These are phyloP conservation scores for Hypoxylon sp. DNA, from an alignment of 2,329 filamentous ascomycete genomes.

Conservation along the genomic window DNA sequence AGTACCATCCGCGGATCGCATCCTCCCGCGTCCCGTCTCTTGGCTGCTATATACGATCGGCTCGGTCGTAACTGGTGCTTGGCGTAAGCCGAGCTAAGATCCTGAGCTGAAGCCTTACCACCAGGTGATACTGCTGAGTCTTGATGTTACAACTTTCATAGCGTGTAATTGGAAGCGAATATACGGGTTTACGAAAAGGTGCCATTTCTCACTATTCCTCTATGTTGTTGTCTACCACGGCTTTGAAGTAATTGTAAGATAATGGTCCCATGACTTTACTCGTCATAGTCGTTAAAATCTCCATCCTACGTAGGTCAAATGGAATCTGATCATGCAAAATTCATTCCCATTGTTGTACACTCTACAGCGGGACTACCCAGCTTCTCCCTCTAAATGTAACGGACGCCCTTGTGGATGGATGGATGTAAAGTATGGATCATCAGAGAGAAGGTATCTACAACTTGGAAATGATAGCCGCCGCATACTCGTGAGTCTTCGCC, in stretches of 20 bases:
- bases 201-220: background rate
- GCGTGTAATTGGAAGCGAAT: background rate
- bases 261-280: constrained; percentile 12
- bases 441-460: constrained; percentile 62
- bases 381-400: constrained; percentile 30
- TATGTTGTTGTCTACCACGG: background rate
- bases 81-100: constrained; percentile 13
- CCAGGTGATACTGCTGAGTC: background rate
- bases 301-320: constrained; percentile 13
- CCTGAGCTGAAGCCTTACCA: constrained; percentile 5
- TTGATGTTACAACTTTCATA: background rate
- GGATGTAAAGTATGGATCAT: constrained; percentile 16
- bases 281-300: constrained; percentile 26
- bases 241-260: constrained; percentile 10
- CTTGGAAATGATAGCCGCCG: constrained; percentile 86
- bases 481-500: constrained; percentile 95
- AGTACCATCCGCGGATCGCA: background rate
- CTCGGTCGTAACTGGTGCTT: background rate
- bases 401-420: constrained; percentile 46
- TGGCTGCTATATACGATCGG: background rate
- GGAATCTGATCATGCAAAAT: constrained; percentile 45
- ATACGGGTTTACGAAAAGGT: background rate
- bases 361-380: constrained; percentile 48
- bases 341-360: constrained; percentile 52
- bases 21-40: background rate